These are phyloP conservation scores for Trichosporon sp. DNA, from an alignment of 1,284 basidiomycete species.

Conservation along the genomic window DNA sequence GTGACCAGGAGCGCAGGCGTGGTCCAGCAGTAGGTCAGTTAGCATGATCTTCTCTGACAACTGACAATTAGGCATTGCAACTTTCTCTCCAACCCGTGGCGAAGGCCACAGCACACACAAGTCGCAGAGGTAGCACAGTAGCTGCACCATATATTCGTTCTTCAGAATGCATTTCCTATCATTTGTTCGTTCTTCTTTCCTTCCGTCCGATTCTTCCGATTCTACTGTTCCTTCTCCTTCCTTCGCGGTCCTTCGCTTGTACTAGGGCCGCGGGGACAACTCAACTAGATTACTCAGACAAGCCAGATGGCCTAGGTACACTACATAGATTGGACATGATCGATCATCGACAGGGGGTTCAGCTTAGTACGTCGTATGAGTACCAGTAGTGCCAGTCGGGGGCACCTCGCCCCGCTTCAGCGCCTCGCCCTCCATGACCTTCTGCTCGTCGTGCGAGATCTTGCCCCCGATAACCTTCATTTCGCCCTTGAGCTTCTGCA, in stretches of 20 bases:
- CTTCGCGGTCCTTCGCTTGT: not conserved
- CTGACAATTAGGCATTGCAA: no score
- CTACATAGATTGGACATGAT: no score
- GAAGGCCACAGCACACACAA: no score
- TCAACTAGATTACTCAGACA: no score
- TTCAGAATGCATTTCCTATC: not conserved
- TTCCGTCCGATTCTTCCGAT: not conserved
- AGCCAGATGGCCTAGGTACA: no score
- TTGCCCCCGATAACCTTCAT: slow-evolving; percentile 33
- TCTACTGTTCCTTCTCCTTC: not conserved
- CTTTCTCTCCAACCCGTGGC: no score
- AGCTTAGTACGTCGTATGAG: not conserved
- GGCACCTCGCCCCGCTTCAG: slow-evolving; percentile 1
- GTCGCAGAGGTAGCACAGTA: no score
- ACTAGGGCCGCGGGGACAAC: not conserved
- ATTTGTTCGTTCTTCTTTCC: not conserved
- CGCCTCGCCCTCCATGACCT: slow-evolving; percentile 19
- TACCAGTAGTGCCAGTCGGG: not conserved
- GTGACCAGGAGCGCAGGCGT: no score
- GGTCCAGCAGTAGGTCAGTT: no score
- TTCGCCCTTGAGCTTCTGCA: slow-evolving; percentile 41
- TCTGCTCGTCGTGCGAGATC: slow-evolving; percentile 22
- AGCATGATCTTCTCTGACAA: no score
- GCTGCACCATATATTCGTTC: not conserved
- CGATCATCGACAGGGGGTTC: no score